phyloP scores from a whole-genome alignment of 495 filamentous ascomycete species.

The Podospora tetraspora region DNA sequence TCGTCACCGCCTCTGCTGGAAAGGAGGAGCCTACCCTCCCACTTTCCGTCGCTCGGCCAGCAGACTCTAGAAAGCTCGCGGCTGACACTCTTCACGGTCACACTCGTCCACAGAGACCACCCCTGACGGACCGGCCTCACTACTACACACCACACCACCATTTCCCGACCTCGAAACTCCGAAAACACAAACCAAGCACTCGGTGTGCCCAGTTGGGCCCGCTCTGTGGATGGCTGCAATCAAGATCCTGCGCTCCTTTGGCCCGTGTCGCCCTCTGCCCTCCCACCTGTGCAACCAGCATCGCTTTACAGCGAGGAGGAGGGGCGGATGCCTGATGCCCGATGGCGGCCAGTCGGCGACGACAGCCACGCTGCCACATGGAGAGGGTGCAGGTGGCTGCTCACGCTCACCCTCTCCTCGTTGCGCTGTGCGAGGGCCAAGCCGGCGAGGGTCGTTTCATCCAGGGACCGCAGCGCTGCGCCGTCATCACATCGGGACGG shows the following conservation, averaged over 20 bases:
- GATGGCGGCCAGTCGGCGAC: neutral
- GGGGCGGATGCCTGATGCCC: neutral
- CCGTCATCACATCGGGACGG: constrained; percentile 6
- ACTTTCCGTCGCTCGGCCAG: too few species aligned
- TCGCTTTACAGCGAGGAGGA: neutral
- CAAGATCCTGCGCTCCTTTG: constrained; percentile 11
- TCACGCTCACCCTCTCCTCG: neutral
- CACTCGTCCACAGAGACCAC: neutral
- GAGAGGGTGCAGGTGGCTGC: neutral
- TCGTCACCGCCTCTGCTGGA: neutral
- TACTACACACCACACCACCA: neutral
- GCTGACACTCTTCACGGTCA: neutral
- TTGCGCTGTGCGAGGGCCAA: neutral
- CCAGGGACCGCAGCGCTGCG: neutral
- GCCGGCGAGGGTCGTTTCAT: neutral
- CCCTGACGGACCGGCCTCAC: neutral
- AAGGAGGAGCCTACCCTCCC: too few species aligned
- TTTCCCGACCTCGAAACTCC: neutral
- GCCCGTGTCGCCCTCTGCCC: constrained; percentile 1
- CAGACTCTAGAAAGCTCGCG: too few species aligned
- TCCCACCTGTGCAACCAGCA: neutral
- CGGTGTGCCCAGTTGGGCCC: neutral
- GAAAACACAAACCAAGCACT: neutral
- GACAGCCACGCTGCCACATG: neutral
- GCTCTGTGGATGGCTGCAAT: constrained; percentile 1